These are phyloP conservation scores for Brassica balearica DNA, from an alignment of 441 rosid species.

Conservation along the genomic window DNA sequence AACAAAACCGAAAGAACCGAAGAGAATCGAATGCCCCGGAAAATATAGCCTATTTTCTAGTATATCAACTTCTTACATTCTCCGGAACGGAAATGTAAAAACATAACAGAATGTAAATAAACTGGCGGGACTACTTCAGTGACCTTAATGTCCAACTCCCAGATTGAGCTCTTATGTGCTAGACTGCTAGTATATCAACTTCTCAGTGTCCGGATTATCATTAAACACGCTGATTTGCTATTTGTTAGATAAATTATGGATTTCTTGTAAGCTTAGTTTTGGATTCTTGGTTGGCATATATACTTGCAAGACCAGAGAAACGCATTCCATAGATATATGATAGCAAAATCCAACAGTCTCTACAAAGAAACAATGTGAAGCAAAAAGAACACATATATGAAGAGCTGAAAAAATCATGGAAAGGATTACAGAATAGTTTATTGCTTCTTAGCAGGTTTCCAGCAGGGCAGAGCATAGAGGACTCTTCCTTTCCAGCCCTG, in stretches of 20 bases:
- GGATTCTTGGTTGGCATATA: slow-evolving; percentile 15
- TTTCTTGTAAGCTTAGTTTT: not conserved
- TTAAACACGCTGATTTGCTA: not conserved
- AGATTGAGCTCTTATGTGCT: not conserved
- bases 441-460: slow-evolving; percentile 55
- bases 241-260: not conserved
- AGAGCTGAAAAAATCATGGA: slow-evolving; percentile 6
- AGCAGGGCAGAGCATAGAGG: slow-evolving; percentile 46
- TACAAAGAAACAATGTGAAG: not conserved
- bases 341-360: slow-evolving; percentile 9
- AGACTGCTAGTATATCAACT: not conserved
- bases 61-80: not conserved
- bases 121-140: not conserved
- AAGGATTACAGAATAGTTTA: slow-evolving; percentile 18
- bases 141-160: not conserved
- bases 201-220: not conserved
- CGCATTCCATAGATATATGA: slow-evolving; percentile 1
- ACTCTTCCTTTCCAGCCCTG: slow-evolving; percentile 57
- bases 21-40: no score
- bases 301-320: slow-evolving; percentile 17
- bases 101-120: not conserved
- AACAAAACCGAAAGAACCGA: no score
- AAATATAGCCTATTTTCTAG: not conserved
- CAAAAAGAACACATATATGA: slow-evolving; percentile 3
- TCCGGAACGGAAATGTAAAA: not conserved